A percentile compares a stretch with the other conserved stretches of the same genome.
phyloP scores from a whole-genome alignment of 2,329 filamentous ascomycete species.

The Talaromyces sp. region DNA sequence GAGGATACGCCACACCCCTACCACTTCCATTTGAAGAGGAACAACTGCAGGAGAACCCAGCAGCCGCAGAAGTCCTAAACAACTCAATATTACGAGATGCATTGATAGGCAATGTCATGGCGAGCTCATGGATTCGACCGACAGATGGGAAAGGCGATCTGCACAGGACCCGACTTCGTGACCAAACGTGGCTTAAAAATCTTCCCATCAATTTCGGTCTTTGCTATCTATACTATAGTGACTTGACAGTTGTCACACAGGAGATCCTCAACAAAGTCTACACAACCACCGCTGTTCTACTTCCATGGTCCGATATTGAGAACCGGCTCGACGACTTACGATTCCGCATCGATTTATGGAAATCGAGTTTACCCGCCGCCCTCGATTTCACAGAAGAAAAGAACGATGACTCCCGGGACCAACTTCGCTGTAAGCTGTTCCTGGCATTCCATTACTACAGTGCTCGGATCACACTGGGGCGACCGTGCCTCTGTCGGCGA shows the following conservation, averaged over 20 bases:
- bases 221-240: constrained; percentile 44
- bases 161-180: constrained; percentile 26
- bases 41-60: constrained; percentile 36
- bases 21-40: constrained; percentile 33
- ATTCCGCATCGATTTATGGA: constrained; percentile 44
- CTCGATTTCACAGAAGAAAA: constrained; percentile 43
- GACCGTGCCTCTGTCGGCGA: constrained; percentile 50
- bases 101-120: constrained; percentile 31
- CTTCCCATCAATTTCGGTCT: constrained; percentile 39
- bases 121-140: constrained; percentile 34
- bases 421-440: constrained; percentile 44
- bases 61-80: constrained; percentile 37
- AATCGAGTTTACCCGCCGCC: constrained; percentile 37
- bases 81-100: constrained; percentile 33
- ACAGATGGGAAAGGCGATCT: constrained; percentile 27
- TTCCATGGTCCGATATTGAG: constrained; percentile 46
- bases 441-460: constrained; percentile 51
- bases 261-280: constrained; percentile 48
- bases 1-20: constrained; percentile 24
- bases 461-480: constrained; percentile 46
- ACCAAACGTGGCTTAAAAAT: constrained; percentile 40
- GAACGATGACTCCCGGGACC: constrained; percentile 32
- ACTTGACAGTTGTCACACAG: constrained; percentile 43
- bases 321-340: constrained; percentile 41
- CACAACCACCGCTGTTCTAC: constrained; percentile 40